Conservation (phyloP, 1,284 basidiomycete species). For the Cystobasidiaceae sp. region DNA sequence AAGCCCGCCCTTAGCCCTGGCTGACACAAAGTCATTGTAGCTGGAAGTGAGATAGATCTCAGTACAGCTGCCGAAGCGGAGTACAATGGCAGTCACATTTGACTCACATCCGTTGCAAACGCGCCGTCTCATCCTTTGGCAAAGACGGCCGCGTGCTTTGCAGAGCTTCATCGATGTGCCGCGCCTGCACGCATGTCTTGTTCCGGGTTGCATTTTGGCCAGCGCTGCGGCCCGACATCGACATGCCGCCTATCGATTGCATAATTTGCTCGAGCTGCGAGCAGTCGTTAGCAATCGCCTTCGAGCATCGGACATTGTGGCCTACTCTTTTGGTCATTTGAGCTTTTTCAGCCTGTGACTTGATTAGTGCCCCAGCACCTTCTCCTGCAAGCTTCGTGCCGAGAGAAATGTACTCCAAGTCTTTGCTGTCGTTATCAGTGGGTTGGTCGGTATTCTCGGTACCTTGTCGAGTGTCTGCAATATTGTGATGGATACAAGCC, state of each 20-base stretch:
- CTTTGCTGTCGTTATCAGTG: conserved; percentile 22
- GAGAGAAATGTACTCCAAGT: conserved; percentile 38
- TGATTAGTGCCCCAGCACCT: conserved; percentile 40
- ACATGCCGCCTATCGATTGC: not conserved
- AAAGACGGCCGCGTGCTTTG: conserved; percentile 71
- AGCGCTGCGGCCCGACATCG: not conserved
- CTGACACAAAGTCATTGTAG: conserved; percentile 43
- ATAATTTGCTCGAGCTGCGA: conserved; percentile 26
- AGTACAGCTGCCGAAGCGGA: not conserved
- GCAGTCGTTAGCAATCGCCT: conserved; percentile 43
- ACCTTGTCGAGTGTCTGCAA: conserved; percentile 7
- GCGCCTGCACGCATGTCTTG: conserved; percentile 47
- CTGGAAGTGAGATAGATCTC: conserved; percentile 15
- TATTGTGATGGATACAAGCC: conserved; percentile 68
- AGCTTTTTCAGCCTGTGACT: conserved; percentile 59
- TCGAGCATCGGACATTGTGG: conserved; percentile 10
- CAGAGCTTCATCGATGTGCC: conserved; percentile 63
- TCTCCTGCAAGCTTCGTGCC: conserved; percentile 43
- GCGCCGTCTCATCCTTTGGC: conserved; percentile 61
- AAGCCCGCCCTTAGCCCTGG: conserved; percentile 40
- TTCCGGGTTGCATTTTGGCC: not conserved
- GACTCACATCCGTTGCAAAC: conserved; percentile 68
- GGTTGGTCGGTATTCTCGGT: not conserved
- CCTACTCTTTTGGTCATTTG: conserved; percentile 57
- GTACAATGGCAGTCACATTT: not conserved